phyloP scores from a whole-genome alignment of 345 rosid species.

The Arabis alpina region DNA sequence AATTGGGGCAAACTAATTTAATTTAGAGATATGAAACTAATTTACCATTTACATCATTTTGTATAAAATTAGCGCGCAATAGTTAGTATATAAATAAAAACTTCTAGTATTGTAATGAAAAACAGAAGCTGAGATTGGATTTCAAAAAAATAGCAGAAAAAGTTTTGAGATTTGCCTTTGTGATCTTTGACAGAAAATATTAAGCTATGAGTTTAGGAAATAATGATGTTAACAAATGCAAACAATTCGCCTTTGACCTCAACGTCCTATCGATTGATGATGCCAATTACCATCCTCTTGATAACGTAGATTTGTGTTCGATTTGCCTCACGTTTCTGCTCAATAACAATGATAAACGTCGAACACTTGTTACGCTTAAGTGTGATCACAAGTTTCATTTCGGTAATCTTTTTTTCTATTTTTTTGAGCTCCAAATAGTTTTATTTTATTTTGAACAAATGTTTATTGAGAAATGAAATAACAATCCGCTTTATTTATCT shows the following conservation, averaged over 20 bases:
- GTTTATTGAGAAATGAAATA: not conserved
- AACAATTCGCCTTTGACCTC: not conserved
- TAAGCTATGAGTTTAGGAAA: not conserved
- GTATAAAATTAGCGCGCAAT: not conserved
- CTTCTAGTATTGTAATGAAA: too few relatives aligned
- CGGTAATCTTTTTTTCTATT: not conserved
- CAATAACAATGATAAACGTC: not conserved
- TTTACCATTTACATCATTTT: not conserved
- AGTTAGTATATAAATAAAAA: not conserved
- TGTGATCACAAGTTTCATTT: constrained; percentile 12
- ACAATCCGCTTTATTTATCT: not conserved
- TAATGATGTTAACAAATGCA: not conserved
- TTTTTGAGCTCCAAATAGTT: not conserved
- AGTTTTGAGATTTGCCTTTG: not conserved
- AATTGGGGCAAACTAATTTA: not conserved
- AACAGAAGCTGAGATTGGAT: not conserved
- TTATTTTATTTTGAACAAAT: not conserved
- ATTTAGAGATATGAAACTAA: not conserved
- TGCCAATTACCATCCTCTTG: not conserved
- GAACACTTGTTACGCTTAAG: constrained; percentile 9
- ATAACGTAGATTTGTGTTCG: not conserved
- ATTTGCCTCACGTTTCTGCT: not conserved
- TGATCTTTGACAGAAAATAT: not conserved
- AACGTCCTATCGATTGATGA: not conserved
- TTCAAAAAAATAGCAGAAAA: not conserved